A percentile compares a stretch with the other conserved stretches of the same genome.
Conservation (phyloP, 1,284 basidiomycete genomes). For the Malassezia yamatoensis region DNA sequence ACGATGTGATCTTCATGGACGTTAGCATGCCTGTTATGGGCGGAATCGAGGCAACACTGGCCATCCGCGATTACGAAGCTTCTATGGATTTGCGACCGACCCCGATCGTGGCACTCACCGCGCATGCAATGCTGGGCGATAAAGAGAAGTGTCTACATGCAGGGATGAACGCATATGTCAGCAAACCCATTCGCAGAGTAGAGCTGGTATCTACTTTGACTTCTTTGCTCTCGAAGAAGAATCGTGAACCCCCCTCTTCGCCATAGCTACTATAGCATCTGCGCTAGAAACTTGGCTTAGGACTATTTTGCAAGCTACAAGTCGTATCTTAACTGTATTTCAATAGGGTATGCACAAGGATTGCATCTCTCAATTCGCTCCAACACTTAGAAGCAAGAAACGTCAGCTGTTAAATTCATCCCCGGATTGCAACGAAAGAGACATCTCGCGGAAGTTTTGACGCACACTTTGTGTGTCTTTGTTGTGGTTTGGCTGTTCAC, state of each 20-base stretch:
- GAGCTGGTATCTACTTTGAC: conserved; percentile 40
- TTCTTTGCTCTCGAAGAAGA: conserved; percentile 30
- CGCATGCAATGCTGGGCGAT: conserved; percentile 57
- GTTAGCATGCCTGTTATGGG: conserved; percentile 59
- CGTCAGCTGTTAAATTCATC: too few relatives aligned
- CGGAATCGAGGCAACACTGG: conserved; percentile 58
- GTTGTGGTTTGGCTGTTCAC: neutral
- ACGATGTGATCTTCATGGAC: conserved; percentile 72
- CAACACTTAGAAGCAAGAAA: too few relatives aligned
- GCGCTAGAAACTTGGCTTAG: too few relatives aligned
- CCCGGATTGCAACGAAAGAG: neutral
- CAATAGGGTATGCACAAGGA: too few relatives aligned
- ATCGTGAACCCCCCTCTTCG: neutral
- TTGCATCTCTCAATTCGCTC: too few relatives aligned
- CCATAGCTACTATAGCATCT: neutral
- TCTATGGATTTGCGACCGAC: conserved; percentile 62
- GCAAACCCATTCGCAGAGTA: conserved; percentile 40
- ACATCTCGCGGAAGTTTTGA: neutral
- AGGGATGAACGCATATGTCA: conserved; percentile 42
- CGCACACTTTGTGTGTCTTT: neutral
- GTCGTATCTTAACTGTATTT: too few relatives aligned
- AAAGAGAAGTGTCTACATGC: conserved; percentile 45
- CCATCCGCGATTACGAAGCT: conserved; percentile 63
- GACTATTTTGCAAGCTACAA: too few relatives aligned
- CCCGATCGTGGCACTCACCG: conserved; percentile 90